Conservation (phyloP, 2,329 filamentous ascomycete species). For the Claviceps africana region DNA sequence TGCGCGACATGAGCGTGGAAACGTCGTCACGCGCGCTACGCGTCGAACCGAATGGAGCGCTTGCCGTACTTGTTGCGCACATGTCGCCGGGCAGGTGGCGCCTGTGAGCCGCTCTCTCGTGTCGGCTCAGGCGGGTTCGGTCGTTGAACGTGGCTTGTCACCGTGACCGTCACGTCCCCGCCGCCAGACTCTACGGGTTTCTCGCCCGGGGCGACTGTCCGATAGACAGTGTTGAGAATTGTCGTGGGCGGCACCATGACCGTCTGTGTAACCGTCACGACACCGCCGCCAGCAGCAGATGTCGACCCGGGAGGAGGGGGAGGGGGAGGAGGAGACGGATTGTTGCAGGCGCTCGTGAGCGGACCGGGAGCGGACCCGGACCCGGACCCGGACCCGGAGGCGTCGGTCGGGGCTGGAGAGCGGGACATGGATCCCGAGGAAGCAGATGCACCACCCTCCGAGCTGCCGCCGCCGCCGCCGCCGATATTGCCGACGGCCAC, state of each 20-base stretch:
- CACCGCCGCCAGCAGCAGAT: conserved; percentile 6
- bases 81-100: background rate
- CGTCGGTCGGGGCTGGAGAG: background rate
- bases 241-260: conserved; percentile 25
- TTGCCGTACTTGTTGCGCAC: background rate
- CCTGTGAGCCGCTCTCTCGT: no score
- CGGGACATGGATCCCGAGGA: background rate
- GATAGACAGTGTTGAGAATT: conserved; percentile 21
- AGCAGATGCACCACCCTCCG: conserved; percentile 8
- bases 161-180: conserved; percentile 1
- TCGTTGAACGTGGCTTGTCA: conserved; percentile 3
- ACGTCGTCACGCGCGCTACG: no score
- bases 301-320: background rate
- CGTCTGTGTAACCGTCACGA: conserved; percentile 20
- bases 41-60: background rate
- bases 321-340: conserved; percentile 7
- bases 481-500: conserved; percentile 23
- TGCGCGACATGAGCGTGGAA: no score
- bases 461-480: conserved; percentile 1
- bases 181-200: background rate
- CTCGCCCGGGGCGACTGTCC: conserved; percentile 17
- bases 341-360: background rate
- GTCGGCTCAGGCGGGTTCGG: background rate
- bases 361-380: background rate
- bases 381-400: background rate